Base-by-base conservation (phyloP, 768 basidiomycete species). In the Flagelloscypha sp. region DNA sequence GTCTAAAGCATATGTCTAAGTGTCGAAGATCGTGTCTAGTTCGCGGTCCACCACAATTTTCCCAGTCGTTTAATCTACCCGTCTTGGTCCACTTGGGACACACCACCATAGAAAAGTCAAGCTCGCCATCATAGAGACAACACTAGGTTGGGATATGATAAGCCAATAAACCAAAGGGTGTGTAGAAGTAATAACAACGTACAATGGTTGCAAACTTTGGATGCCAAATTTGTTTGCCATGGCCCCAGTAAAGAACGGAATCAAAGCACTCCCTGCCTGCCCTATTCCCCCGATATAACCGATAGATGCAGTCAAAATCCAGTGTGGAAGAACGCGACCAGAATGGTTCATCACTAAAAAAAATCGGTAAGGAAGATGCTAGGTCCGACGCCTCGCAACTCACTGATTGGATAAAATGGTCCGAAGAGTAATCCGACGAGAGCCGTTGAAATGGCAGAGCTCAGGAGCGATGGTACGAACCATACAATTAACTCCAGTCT, bases 341-440 rank as follows among this genome's bases (percentile, higher is more conserved):
- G 79, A 61, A 28, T 82, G 72, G 49, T 81, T 84, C 74, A 89
- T 76, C 7, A 74, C 65, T 27, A n/a, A n/a, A n/a, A n/a, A n/a
- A n/a, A 38, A 73, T 65, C 2, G 69, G 71, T 39, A 66, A 72
- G 58, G 68, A 63, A 1, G 68, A 68, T 16, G 74, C 75, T 24
- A 78, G 46, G 10, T n/a, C n/a, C n/a, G n/a, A n/a, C n/a, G n/a
- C n/a, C n/a, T n/a, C n/a, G n/a, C n/a, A n/a, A n/a, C n/a, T n/a
- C n/a, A n/a, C n/a, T n/a, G n/a, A 83, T 71, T 2, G 80, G 81
- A 48, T 80, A 85, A 60, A 85, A 73, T 2, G 82, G 83, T 1
- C 82, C 84, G n/a, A 87, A 61, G 16, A 84, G 55, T 6, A 84
- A 31, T 12, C 84, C 84, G 11, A 84, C 57, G 30, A 84, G 44